Evolutionary conservation across 352 stramenopile species (phyloP), one percentile per base, ranked within the genome.

Genomic region (Poterioochromonas sp.): DNA sequence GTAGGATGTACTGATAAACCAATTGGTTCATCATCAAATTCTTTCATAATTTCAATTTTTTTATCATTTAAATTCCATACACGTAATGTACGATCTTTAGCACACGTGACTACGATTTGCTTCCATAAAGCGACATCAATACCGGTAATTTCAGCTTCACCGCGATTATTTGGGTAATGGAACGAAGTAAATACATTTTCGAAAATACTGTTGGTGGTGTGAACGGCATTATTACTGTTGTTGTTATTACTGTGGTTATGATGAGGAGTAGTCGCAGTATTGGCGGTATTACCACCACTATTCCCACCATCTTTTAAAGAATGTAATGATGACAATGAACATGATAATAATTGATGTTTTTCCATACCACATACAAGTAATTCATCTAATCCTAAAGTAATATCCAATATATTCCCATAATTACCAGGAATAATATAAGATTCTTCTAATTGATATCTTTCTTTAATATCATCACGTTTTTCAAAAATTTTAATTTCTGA

Each of bases 271-370:
- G 18, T 18, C 18, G 18, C 18, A 51, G 43, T 51, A 32, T 63
- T 11, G 18, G 8, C 53, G 8, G 3, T 26, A 63, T 26, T 63
- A 20, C 5, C 5, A 51, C 18, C 43, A 20, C 18, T 51, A 51
- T 5, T 95, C n/a, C 88, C 88, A 62, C 95, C 91, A 78, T 94
- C 90, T 60, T 96, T 97, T 29, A 95, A 77, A 69, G 95, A 94
- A 76, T 96, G 90, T 0, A 89, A 93, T 53, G 90, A 95, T 32
- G 88, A 92, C 0, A 96, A 85, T 2, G 87, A 91, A 26, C 95
- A 85, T n/a, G 88, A 83, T 79, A 95, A 95, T n/a, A 95, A 79
- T 68, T 96, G 91, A 65, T 93, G 91, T 77, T 91, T 91, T 43
- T 91, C 86, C 37, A 93, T 86, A 1, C 89, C 92, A 73, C 88